Conservation (phyloP, 2,329 filamentous ascomycete species). For the Fusarium sp. region DNA sequence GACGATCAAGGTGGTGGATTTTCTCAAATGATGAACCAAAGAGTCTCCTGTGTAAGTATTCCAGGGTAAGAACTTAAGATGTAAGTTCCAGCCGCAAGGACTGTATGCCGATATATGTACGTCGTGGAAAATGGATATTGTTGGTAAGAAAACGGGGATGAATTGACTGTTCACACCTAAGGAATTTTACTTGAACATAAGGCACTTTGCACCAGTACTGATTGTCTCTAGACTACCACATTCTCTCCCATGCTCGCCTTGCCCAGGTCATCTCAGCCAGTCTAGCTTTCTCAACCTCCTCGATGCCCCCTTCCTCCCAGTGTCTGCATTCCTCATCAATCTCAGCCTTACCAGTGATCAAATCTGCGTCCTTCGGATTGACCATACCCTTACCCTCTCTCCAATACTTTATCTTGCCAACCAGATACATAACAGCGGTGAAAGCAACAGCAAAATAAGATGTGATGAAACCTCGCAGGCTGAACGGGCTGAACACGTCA, state of each 20-base stretch:
- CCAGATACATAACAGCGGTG: slow-evolving; percentile 55
- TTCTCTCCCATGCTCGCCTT: slow-evolving; percentile 49
- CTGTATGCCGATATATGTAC: too few species aligned
- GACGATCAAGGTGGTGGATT: too few species aligned
- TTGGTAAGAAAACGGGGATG: too few species aligned
- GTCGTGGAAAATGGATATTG: too few species aligned
- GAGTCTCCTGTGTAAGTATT: too few species aligned
- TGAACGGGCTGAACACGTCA: slow-evolving; percentile 63
- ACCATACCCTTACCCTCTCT: background rate
- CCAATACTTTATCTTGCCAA: slow-evolving; percentile 59
- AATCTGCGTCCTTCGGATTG: slow-evolving; percentile 27
- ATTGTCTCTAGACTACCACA: too few species aligned
- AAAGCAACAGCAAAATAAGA: slow-evolving; percentile 65
- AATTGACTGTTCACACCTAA: too few species aligned
- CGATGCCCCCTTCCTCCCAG: slow-evolving; percentile 57
- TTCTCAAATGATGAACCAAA: too few species aligned
- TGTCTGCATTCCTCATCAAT: slow-evolving; percentile 65
- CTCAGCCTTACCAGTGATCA: slow-evolving; percentile 67
- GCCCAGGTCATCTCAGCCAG: slow-evolving; percentile 50
- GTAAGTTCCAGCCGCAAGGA: too few species aligned
- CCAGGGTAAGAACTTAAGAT: too few species aligned
- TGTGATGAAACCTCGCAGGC: slow-evolving; percentile 59
- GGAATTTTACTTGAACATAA: too few species aligned
- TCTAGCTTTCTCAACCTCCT: slow-evolving; percentile 54
- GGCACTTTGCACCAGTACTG: too few species aligned